These are phyloP conservation scores for Clavispora santaluciae DNA, from an alignment of 805 yeast species.

Conservation along the genomic window DNA sequence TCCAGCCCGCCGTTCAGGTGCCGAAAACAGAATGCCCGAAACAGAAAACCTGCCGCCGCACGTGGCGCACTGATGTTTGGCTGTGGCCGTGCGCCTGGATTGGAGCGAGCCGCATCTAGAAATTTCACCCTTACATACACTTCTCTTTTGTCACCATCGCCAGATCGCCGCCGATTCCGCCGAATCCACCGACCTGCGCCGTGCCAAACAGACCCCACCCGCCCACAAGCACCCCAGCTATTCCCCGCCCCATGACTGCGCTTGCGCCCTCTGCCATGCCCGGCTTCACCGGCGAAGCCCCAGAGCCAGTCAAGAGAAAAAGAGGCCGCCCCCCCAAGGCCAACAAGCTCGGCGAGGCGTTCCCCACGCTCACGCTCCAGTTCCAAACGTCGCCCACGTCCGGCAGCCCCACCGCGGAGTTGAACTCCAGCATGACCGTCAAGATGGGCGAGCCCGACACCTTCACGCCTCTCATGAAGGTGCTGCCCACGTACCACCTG, in stretches of 20 bases:
- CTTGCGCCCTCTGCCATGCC: background rate
- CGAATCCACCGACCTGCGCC: no score
- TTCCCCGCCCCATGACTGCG: background rate
- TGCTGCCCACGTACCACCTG: slow-evolving; percentile 22
- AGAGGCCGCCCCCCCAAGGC: slow-evolving; percentile 46
- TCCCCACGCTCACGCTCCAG: slow-evolving; percentile 36
- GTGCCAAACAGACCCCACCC: no score
- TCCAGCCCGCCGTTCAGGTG: no score
- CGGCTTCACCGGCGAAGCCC: background rate
- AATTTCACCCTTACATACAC: background rate
- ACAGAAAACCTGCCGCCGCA: no score
- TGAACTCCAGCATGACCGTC: slow-evolving; percentile 33
- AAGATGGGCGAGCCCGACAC: slow-evolving; percentile 40
- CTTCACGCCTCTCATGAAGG: slow-evolving; percentile 42
- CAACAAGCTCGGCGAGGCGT: slow-evolving; percentile 28
- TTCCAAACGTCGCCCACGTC: slow-evolving; percentile 35
- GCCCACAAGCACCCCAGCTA: no score
- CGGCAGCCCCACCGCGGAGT: slow-evolving; percentile 36
- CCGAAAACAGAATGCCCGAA: no score
- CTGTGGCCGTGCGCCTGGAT: no score
- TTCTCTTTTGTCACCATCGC: background rate
- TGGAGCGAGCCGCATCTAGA: background rate
- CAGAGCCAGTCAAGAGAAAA: slow-evolving; percentile 30
- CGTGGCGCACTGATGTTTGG: no score
- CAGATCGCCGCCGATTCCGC: no score